Base-by-base conservation (phyloP, 176 grass and related monocot genomes). In the Triticum dicoccoides region DNA sequence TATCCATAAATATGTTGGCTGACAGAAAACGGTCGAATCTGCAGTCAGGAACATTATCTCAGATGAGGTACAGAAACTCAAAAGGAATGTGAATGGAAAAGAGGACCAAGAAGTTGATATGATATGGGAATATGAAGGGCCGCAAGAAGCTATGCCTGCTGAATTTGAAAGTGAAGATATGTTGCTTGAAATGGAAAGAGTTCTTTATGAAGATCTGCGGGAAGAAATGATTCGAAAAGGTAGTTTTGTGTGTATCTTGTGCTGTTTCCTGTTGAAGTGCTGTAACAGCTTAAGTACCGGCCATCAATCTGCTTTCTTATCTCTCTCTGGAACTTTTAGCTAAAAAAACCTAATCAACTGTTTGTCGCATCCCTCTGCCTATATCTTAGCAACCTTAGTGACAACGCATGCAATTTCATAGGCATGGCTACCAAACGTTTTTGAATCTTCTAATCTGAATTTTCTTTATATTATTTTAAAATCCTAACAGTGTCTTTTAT, bases 181-280 rank as follows among this genome's bases (percentile, higher is more conserved):
- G 82, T 91, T 98, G 87, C 82, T 98, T 79, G 97, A 98, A 88
- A 96, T 96, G 92, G 93, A 98, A 89, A 92, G 87, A 58, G 79
- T 94, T 84, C 92, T 98, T 80, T 98, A 96, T 35, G 87, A 96
- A 86, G 92, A 96, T 74, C 76, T 98, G 34, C 89, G 93, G 86
- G 92, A 98, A 79, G 97, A 94, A 85, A 69, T 84, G 44, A 96
- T 96, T 27, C 87, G 56, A 77, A 96, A 91, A 94, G 94, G 97
- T 94, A 80, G 69, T 35, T 35, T 62, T 73, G 32, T 65, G 18
- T 52, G 27, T 59, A 77, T 42, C 44, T 89, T 93, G 56, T 87
- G 30, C 51, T 74, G 63, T 47, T 51, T 61, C 86, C 35, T 13
- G 3, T 86, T 69, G 61, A 11, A 12, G 3, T 37, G 39, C 12